A percentile compares a stretch with the other conserved stretches of the same genome.
Conservation (phyloP, 306 rosid genomes). For the Sicyos baderoa region DNA sequence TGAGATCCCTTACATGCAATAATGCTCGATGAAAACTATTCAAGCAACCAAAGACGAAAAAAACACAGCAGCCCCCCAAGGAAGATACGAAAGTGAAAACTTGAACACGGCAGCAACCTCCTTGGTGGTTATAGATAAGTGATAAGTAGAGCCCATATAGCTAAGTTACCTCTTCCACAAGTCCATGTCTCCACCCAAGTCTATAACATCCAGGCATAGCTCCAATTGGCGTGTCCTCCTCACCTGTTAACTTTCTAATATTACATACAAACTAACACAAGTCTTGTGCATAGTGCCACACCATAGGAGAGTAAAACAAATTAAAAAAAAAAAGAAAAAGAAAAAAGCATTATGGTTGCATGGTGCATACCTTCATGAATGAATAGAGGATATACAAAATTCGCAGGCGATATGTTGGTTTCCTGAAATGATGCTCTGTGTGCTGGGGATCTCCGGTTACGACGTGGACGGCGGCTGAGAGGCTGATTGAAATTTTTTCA, state of each 20-base stretch:
- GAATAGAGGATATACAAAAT: conserved; percentile 89
- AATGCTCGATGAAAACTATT: no score
- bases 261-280: background rate
- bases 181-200: conserved; percentile 74
- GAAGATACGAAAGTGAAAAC: no score
- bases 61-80: no score
- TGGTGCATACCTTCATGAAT: conserved; percentile 74
- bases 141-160: no score
- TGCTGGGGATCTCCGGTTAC: conserved; percentile 55
- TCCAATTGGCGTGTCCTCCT: conserved; percentile 83
- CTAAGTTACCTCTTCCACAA: no score
- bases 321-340: background rate
- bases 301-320: background rate
- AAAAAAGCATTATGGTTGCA: background rate
- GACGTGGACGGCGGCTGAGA: conserved; percentile 71
- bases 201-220: conserved; percentile 99
- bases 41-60: no score
- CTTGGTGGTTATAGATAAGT: no score
- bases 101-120: no score
- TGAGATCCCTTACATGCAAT: no score
- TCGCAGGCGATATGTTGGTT: conserved; percentile 66
- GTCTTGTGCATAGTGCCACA: background rate
- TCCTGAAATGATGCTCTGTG: conserved; percentile 80
- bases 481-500: conserved; percentile 41
- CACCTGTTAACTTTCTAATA: conserved; percentile 47